These are phyloP conservation scores for Daedaleopsis nitida DNA, from an alignment of 768 basidiomycete genomes.

Conservation along the genomic window DNA sequence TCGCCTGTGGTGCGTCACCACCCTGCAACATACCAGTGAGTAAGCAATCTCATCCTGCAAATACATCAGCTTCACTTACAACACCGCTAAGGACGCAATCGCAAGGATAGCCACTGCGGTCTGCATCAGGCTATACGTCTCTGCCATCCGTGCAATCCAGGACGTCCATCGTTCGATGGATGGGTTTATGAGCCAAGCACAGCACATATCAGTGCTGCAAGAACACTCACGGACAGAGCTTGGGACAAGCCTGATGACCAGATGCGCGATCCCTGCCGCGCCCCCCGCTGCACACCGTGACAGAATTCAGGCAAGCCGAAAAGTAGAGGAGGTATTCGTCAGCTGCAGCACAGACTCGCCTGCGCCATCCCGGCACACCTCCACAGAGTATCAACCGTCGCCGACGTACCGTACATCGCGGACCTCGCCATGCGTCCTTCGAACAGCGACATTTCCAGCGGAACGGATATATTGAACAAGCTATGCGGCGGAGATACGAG, in stretches of 20 bases:
- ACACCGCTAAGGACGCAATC: slow-evolving; percentile 60
- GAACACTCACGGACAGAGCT: slow-evolving; percentile 22
- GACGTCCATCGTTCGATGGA: too few relatives aligned
- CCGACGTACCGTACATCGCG: slow-evolving; percentile 18
- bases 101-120: slow-evolving; percentile 73
- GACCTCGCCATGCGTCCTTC: slow-evolving; percentile 18
- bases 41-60: background rate
- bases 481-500: background rate
- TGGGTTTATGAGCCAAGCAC: too few relatives aligned
- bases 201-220: too few relatives aligned
- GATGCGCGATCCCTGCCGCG: slow-evolving; percentile 24
- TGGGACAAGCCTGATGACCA: slow-evolving; percentile 21
- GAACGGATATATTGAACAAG: background rate
- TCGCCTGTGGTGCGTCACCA: slow-evolving; percentile 66
- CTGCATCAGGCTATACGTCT: slow-evolving; percentile 47
- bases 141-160: slow-evolving; percentile 17
- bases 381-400: background rate
- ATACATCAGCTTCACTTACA: slow-evolving; percentile 48
- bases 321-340: background rate
- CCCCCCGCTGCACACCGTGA: slow-evolving; percentile 20
- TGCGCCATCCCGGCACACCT: background rate
- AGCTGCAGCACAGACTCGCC: too few relatives aligned
- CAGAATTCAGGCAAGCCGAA: background rate
- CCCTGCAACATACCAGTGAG: slow-evolving; percentile 40
- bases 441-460: slow-evolving; percentile 19